Evolutionary conservation across 331 rosid species (phyloP).

Genomic region (Stylosanthes scabra): DNA sequence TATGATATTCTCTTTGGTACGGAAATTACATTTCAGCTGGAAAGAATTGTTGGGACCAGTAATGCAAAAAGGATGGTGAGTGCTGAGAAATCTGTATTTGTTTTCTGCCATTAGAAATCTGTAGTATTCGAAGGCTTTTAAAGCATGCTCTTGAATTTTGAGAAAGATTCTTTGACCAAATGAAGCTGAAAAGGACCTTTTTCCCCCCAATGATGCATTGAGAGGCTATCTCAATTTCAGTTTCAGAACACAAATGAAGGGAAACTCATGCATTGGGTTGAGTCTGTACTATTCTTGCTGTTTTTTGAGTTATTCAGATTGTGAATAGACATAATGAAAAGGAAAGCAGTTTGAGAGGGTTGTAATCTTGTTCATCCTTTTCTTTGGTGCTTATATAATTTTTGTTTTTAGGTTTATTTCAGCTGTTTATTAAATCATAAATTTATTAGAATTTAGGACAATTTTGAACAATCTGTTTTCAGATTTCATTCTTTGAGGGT

Average conservation of each 20-base stretch:
- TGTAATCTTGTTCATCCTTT: background rate
- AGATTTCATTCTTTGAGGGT: too few relatives aligned
- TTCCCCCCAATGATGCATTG: background rate
- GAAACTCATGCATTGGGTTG: background rate
- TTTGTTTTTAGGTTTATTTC: too few relatives aligned
- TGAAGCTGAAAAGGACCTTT: too few relatives aligned
- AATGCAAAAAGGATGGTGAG: slow-evolving; percentile 69
- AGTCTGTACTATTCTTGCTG: background rate
- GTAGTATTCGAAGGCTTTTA: background rate
- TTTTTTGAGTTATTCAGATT: background rate
- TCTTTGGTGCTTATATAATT: too few relatives aligned
- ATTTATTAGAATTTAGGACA: too few relatives aligned
- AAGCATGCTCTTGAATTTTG: too few relatives aligned
- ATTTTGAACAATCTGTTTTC: too few relatives aligned
- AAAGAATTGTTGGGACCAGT: slow-evolving; percentile 82
- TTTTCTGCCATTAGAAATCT: slow-evolving; percentile 53
- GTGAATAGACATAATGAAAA: background rate
- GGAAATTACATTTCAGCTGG: slow-evolving; percentile 56
- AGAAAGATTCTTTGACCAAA: too few relatives aligned
- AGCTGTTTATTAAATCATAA: too few relatives aligned
- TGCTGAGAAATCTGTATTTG: slow-evolving; percentile 71
- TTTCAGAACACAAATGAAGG: background rate
- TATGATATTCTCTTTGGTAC: background rate
- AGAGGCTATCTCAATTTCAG: background rate
- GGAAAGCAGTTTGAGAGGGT: background rate